These are phyloP conservation scores for Teunomyces panamensis DNA, from an alignment of 805 yeast species.

Conservation along the genomic window DNA sequence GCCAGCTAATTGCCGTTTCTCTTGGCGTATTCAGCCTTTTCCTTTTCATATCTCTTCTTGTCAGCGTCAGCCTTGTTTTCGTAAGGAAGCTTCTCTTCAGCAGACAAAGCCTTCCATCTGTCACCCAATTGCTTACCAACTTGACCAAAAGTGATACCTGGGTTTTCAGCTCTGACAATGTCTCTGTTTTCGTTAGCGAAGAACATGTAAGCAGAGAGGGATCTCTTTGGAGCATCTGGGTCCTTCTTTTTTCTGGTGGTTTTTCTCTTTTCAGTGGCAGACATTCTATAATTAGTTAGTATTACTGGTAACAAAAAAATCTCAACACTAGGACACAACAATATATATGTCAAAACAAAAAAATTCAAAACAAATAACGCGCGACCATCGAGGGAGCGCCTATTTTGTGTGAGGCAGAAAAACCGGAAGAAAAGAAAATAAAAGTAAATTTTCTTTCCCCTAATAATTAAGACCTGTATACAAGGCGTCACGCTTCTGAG, in stretches of 20 bases:
- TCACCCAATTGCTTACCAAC: constrained; percentile 95
- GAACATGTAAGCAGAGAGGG: constrained; percentile 97
- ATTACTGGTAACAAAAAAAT: background rate
- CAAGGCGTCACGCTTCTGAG: background rate
- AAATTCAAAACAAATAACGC: constrained; percentile 3
- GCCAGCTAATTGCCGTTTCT: constrained; percentile 16
- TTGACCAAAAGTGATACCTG: constrained; percentile 93
- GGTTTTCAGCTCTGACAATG: constrained; percentile 91
- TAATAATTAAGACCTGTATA: background rate
- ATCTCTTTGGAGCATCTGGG: constrained; percentile 99
- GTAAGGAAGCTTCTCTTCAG: constrained; percentile 84
- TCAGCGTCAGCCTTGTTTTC: constrained; percentile 92
- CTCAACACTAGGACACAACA: background rate
- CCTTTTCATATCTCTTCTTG: constrained; percentile 96
- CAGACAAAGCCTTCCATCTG: constrained; percentile 88
- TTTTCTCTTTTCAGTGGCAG: constrained; percentile 39
- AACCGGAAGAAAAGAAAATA: background rate
- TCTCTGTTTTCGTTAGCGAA: constrained; percentile 98
- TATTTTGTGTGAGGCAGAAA: background rate
- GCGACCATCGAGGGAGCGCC: background rate
- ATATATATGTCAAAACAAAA: constrained; percentile 1
- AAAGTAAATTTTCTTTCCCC: background rate
- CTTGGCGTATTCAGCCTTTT: constrained; percentile 80
- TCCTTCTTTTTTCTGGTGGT: constrained; percentile 56
- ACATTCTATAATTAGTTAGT: constrained; percentile 9